Percentiles rank a stretch among this genome's conserved stretches.
phyloP scores from a whole-genome alignment of 768 basidiomycete genomes.

The Tulasnella sp. region DNA sequence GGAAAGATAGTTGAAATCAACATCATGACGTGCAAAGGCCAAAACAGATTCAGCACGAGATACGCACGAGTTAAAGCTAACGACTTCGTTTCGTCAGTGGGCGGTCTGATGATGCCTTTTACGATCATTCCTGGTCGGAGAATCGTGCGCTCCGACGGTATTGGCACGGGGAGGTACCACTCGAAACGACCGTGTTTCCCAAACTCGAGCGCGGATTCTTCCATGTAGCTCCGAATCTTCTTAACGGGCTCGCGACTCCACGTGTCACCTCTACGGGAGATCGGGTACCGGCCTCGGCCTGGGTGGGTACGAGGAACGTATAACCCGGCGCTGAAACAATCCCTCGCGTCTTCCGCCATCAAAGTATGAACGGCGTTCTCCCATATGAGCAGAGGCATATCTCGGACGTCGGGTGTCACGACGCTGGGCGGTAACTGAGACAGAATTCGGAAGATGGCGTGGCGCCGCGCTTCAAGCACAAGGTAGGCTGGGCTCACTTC shows the following conservation, averaged over 20 bases:
- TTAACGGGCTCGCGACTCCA: not conserved
- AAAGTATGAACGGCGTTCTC: not conserved
- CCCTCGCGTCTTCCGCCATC: not conserved
- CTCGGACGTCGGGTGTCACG: not conserved
- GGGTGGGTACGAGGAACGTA: not conserved
- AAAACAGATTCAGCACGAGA: not conserved
- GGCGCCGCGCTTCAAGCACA: not conserved
- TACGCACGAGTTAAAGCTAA: not conserved
- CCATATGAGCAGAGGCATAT: not conserved
- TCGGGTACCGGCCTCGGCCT: not conserved
- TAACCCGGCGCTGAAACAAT: not conserved
- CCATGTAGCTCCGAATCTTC: not conserved
- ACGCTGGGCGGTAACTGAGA: not conserved
- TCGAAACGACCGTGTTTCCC: not conserved
- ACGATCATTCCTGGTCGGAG: not conserved
- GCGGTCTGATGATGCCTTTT: not conserved
- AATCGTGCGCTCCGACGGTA: not conserved
- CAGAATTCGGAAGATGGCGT: not conserved
- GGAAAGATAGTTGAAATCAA: not conserved
- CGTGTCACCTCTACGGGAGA: not conserved
- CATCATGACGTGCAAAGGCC: not conserved
- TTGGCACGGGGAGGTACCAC: not conserved
- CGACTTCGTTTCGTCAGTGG: not conserved
- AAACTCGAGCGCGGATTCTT: not conserved
- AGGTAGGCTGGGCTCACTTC: not conserved